These are phyloP conservation scores for Colletotrichum cuscutae DNA, from an alignment of 2,329 filamentous ascomycete species.

Conservation along the genomic window DNA sequence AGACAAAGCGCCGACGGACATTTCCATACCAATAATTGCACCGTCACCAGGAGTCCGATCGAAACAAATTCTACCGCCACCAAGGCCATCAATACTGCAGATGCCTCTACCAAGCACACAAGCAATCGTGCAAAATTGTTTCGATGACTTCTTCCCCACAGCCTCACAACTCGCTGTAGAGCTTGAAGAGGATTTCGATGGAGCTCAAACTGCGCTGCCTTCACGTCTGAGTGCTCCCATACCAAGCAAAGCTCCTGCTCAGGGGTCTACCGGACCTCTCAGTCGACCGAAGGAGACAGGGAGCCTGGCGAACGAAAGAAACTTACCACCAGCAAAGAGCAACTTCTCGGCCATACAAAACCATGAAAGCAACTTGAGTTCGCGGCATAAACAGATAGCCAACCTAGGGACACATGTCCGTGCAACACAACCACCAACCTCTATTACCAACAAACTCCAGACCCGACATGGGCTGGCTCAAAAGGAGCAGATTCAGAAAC, in stretches of 20 bases:
- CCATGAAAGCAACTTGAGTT: not conserved
- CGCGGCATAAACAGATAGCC: not conserved
- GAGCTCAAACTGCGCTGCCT: not conserved
- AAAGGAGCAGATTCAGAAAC: not conserved
- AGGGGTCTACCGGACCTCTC: not conserved
- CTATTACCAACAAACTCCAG: not conserved
- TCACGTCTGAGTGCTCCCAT: too few relatives aligned
- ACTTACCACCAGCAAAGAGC: not conserved
- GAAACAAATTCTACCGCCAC: not conserved
- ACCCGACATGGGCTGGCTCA: not conserved
- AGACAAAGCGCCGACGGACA: not conserved
- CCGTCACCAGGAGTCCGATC: not conserved
- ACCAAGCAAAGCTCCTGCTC: not conserved
- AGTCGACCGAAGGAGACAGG: not conserved
- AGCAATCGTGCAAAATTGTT: constrained; percentile 58
- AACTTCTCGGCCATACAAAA: not conserved
- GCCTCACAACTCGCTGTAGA: constrained; percentile 66
- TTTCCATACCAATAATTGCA: not conserved
- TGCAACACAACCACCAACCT: not conserved
- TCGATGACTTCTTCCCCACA: constrained; percentile 66
- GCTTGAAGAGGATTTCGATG: constrained; percentile 52
- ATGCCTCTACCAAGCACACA: constrained; percentile 58
- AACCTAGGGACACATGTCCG: not conserved
- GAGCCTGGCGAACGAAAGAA: not conserved
- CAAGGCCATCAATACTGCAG: not conserved